Evolutionary conservation across 1,139 yeast species (phyloP).

Genomic region (Sugiyamaella castrensis): DNA sequence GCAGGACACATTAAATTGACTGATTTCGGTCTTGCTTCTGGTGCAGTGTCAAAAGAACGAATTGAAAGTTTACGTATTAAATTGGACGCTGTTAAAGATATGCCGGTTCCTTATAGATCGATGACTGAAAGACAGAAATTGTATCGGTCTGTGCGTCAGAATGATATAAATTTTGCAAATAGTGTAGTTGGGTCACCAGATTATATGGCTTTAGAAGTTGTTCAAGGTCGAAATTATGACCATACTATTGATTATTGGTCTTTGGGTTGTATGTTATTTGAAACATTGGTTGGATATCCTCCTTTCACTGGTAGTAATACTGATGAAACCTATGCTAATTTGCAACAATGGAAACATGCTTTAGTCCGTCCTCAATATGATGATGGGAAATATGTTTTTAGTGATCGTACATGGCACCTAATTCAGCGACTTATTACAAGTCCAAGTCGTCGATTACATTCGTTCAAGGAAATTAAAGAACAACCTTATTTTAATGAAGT

Average conservation of each 20-base stretch:
- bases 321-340: slow-evolving; percentile 91
- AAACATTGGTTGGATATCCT: slow-evolving; percentile 91
- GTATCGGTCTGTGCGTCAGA: slow-evolving; percentile 68
- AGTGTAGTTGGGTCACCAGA: slow-evolving; percentile 98
- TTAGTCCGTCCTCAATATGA: slow-evolving; percentile 88
- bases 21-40: slow-evolving; percentile 97
- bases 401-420: slow-evolving; percentile 95
- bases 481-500: slow-evolving; percentile 83
- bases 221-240: slow-evolving; percentile 90
- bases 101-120: slow-evolving; percentile 65
- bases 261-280: slow-evolving; percentile 90
- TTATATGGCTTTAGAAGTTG: slow-evolving; percentile 97
- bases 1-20: slow-evolving; percentile 95
- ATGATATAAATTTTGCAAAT: slow-evolving; percentile 76
- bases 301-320: slow-evolving; percentile 94
- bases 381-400: slow-evolving; percentile 86
- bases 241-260: slow-evolving; percentile 99
- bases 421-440: slow-evolving; percentile 72
- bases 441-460: slow-evolving; percentile 69
- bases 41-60: slow-evolving; percentile 88
- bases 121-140: slow-evolving; percentile 82
- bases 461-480: slow-evolving; percentile 74
- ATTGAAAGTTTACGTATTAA: slow-evolving; percentile 90
- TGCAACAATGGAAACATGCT: slow-evolving; percentile 89
- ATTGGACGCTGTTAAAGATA: slow-evolving; percentile 69